These are phyloP conservation scores for Scutellaria barbata DNA, from an alignment of 257 asterid species.

Conservation along the genomic window DNA sequence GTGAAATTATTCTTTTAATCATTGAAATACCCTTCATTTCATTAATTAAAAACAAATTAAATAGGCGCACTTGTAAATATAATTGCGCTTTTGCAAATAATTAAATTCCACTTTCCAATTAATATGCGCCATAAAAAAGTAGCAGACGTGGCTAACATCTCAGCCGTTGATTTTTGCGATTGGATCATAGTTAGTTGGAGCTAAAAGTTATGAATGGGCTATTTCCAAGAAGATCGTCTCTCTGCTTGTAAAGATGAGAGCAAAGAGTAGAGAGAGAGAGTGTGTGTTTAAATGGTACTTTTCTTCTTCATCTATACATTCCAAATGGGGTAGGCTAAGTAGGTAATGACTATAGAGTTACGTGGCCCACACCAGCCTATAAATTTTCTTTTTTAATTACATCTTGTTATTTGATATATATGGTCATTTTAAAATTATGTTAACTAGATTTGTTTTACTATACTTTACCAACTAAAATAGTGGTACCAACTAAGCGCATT, in stretches of 20 bases:
- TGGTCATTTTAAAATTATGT: no score
- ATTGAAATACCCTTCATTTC: not conserved
- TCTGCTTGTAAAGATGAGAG: conserved; percentile 14
- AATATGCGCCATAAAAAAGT: not conserved
- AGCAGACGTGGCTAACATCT: conserved; percentile 18
- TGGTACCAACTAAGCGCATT: no score
- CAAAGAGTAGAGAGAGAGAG: conserved; percentile 2
- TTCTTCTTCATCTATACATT: conserved; percentile 36
- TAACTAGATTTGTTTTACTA: no score
- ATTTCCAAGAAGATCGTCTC: conserved; percentile 32
- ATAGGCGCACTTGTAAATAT: not conserved
- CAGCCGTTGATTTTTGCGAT: conserved; percentile 20
- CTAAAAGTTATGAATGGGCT: not conserved
- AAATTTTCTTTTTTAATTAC: no score
- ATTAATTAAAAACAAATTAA: not conserved
- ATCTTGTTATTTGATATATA: no score
- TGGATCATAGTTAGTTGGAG: conserved; percentile 24
- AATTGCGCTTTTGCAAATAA: conserved; percentile 11
- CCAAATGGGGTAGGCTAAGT: conserved; percentile 24
- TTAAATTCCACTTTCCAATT: conserved; percentile 20
- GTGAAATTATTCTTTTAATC: conserved; percentile 5
- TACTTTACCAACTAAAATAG: no score
- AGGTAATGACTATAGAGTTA: conserved; percentile 16
- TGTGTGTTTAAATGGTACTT: conserved; percentile 26
- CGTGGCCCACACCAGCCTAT: not conserved